A percentile compares a stretch with the other conserved stretches of the same genome.
Conservation (phyloP, 345 rosid species). For the Raphanus raphanistrum region DNA sequence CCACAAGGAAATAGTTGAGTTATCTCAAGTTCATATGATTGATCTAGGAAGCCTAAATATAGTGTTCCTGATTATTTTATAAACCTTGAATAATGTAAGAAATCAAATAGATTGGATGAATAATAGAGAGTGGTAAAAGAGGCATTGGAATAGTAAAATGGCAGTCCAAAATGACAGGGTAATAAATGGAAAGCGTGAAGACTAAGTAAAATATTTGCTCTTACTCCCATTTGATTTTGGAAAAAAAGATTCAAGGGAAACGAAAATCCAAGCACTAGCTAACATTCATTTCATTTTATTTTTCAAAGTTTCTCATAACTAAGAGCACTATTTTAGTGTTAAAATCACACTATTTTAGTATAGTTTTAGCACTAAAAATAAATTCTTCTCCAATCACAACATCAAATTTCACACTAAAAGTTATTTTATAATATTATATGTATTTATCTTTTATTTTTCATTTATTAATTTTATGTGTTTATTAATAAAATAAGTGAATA, state of each 20-base stretch:
- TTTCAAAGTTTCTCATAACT: not conserved
- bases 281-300: not conserved
- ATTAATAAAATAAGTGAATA: too few relatives aligned
- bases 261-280: not conserved
- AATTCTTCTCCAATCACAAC: too few relatives aligned
- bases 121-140: constrained; percentile 29
- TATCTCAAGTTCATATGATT: constrained; percentile 32
- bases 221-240: constrained; percentile 29
- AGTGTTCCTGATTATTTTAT: not conserved
- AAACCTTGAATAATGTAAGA: not conserved
- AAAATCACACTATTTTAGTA: too few relatives aligned
- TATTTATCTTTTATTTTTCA: too few relatives aligned
- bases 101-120: constrained; percentile 14
- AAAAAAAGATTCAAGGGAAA: constrained; percentile 1
- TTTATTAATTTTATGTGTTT: too few relatives aligned
- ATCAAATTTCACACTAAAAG: too few relatives aligned
- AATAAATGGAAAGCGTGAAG: constrained; percentile 40
- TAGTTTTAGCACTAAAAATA: too few relatives aligned
- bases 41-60: constrained; percentile 19
- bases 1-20: not conserved
- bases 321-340: too few relatives aligned
- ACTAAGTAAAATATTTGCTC: constrained; percentile 40
- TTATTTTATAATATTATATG: too few relatives aligned
- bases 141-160: constrained; percentile 39
- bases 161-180: constrained; percentile 31